Evolutionary conservation across 2,329 filamentous ascomycete species (phyloP), one percentile per base, ranked within the genome.

Genomic region (Neonectria magnoliae): DNA sequence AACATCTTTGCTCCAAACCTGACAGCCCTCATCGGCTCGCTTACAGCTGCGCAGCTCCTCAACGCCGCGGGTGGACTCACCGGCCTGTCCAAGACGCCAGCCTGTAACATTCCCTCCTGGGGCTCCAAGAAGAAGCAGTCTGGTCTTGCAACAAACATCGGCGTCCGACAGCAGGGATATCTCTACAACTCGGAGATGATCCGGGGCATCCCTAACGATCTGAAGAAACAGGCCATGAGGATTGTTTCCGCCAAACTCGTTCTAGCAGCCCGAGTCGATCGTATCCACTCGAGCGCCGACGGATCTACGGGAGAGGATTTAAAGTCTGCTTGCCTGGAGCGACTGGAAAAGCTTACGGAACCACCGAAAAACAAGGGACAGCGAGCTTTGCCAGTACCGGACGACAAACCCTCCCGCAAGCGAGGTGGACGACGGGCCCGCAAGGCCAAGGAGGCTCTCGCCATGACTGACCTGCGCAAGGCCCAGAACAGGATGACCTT

Each of bases 401-500:
- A 98, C 76, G 96, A 99, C 80, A 99, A 98, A 78, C 96, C 94
- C 1, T 90, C 93, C 1, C 87, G 94, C 36, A 99, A 99, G 79
- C 92, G 96, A 69, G 96, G 96, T 78, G 96, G 96, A 56, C 86
- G 95, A 60, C 87, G 94, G 69, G 96, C 94, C 13, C 86, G 96
- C 62, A 97, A 97, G 79, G 95, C 95, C 65, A 99, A 99, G 85
- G 96, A 97, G 79, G 94, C 95, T 4, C 93, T 93, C 7, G 95
- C 96, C 65, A 97, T 98, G 93, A 99, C 96, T 0, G 96, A 99
- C 60, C 84, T 99, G 31, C 90, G 94, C 69, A 98, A 98, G 79
- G 94, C 94, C 5, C 96, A 98, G 80, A 99, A 99, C 81, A 89
- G 96, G 58, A 91, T 99, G 88, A 93, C 91, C 0, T 99, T 99